Evolutionary conservation across 1,139 yeast genomes (phyloP).

Genomic region (Debaryomycetaceae sp.): DNA sequence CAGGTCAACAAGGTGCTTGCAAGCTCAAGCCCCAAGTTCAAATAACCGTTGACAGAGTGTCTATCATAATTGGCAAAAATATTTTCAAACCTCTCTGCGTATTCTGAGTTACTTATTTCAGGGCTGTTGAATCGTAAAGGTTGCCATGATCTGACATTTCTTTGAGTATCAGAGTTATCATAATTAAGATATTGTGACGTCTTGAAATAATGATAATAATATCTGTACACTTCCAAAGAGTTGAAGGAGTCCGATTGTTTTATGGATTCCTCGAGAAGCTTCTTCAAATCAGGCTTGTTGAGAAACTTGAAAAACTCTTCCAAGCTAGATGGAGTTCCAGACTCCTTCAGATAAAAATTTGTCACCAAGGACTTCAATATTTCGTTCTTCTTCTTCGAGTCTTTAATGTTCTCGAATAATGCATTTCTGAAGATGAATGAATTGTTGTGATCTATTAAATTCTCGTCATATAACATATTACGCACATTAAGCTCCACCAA

Average conservation of each 20-base stretch:
- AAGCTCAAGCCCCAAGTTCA: slow-evolving; percentile 19
- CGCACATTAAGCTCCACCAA: slow-evolving; percentile 25
- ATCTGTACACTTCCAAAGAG: slow-evolving; percentile 19
- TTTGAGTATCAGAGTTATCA: slow-evolving; percentile 22
- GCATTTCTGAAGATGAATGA: slow-evolving; percentile 13
- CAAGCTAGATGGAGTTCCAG: slow-evolving; percentile 14
- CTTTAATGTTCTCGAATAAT: slow-evolving; percentile 14
- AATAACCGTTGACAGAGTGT: slow-evolving; percentile 13
- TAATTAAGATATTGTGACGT: slow-evolving; percentile 33
- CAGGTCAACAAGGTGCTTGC: slow-evolving; percentile 15
- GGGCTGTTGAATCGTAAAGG: slow-evolving; percentile 16
- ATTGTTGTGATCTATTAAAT: slow-evolving; percentile 2
- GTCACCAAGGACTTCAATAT: slow-evolving; percentile 12
- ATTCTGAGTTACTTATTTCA: slow-evolving; percentile 16
- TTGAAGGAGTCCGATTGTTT: slow-evolving; percentile 15
- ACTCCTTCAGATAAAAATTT: slow-evolving; percentile 10
- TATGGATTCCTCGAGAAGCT: slow-evolving; percentile 11
- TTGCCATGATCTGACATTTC: slow-evolving; percentile 12
- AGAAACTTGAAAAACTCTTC: slow-evolving; percentile 14
- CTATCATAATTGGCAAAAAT: slow-evolving; percentile 15
- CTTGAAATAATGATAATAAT: slow-evolving; percentile 22
- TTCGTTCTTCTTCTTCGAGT: slow-evolving; percentile 11
- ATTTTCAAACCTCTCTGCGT: slow-evolving; percentile 13
- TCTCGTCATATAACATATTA: slow-evolving; percentile 11
- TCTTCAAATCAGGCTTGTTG: slow-evolving; percentile 9